phyloP scores from a whole-genome alignment of 345 rosid genomes.

The Trapa incisa region DNA sequence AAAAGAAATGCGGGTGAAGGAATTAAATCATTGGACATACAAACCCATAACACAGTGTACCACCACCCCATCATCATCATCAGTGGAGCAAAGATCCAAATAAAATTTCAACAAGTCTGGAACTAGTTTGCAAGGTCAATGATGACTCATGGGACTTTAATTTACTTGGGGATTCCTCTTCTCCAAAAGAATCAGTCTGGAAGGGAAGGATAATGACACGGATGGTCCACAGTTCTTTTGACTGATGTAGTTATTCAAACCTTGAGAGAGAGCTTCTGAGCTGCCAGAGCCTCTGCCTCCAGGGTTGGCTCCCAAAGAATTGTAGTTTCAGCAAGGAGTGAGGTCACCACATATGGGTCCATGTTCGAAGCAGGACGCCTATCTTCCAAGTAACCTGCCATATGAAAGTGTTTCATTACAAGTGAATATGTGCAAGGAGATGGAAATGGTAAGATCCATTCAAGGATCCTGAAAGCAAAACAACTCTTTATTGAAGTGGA shows the following conservation, averaged over 20 bases:
- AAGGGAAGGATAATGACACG: constrained; percentile 3
- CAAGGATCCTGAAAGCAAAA: not conserved
- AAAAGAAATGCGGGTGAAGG: too few relatives aligned
- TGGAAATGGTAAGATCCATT: not conserved
- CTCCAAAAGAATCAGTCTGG: constrained; percentile 6
- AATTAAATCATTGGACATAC: too few relatives aligned
- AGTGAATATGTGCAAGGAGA: not conserved
- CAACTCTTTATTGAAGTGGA: too few relatives aligned
- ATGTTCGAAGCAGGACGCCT: constrained; percentile 89
- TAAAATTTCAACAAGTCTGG: not conserved
- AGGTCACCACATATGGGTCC: constrained; percentile 76
- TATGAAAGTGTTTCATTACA: not conserved
- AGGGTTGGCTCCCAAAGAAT: constrained; percentile 71
- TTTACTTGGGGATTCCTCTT: constrained; percentile 12
- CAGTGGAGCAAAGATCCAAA: not conserved
- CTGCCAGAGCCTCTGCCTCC: constrained; percentile 77
- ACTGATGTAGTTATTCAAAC: constrained; percentile 24
- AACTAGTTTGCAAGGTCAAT: not conserved
- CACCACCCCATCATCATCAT: too few relatives aligned
- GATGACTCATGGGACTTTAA: constrained; percentile 15
- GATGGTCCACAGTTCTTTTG: constrained; percentile 5
- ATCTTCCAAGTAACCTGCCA: constrained; percentile 75
- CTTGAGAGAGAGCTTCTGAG: constrained; percentile 63
- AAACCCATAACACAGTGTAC: too few relatives aligned
- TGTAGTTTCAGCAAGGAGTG: constrained; percentile 68